These are phyloP conservation scores for Lodderomyces parapsilosis DNA, from an alignment of 1,139 yeast genomes.

Conservation along the genomic window DNA sequence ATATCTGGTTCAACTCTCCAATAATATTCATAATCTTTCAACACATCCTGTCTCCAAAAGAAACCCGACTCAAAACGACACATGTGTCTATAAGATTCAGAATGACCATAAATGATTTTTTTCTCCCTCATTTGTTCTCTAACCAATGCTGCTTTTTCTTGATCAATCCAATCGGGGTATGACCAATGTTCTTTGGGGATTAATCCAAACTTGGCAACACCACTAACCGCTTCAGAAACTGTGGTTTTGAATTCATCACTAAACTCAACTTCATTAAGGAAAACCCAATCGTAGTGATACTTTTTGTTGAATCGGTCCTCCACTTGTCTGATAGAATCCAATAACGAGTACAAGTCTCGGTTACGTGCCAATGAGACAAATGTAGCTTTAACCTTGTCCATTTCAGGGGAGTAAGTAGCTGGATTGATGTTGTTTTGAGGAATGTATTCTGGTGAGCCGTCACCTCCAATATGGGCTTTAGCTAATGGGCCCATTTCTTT, in stretches of 20 bases:
- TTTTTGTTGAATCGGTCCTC: slow-evolving; percentile 46
- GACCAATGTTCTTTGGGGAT: slow-evolving; percentile 49
- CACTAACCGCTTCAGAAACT: slow-evolving; percentile 35
- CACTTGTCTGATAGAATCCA: slow-evolving; percentile 42
- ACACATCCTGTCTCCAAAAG: slow-evolving; percentile 73
- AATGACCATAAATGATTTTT: slow-evolving; percentile 59
- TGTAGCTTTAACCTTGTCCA: slow-evolving; percentile 40
- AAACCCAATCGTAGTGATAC: slow-evolving; percentile 48
- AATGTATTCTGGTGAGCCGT: slow-evolving; percentile 13
- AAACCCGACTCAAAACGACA: slow-evolving; percentile 91
- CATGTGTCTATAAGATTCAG: slow-evolving; percentile 74
- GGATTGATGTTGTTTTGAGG: slow-evolving; percentile 13
- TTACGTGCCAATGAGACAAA: slow-evolving; percentile 48
- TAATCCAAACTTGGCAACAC: slow-evolving; percentile 42
- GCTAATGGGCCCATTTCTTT: slow-evolving; percentile 12
- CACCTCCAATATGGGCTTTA: slow-evolving; percentile 11
- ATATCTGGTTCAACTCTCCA: slow-evolving; percentile 96
- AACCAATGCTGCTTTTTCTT: slow-evolving; percentile 51
- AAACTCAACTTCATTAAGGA: slow-evolving; percentile 44
- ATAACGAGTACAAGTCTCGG: slow-evolving; percentile 33
- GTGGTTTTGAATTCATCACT: slow-evolving; percentile 38
- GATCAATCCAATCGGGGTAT: slow-evolving; percentile 59
- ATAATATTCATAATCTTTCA: slow-evolving; percentile 76
- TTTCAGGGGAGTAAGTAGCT: slow-evolving; percentile 14
- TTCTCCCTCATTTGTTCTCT: slow-evolving; percentile 52